Percentiles rank a stretch among this genome's conserved stretches.
Evolutionary conservation across 2,329 filamentous ascomycete species (phyloP).

Genomic region (Cordyceps javanica): DNA sequence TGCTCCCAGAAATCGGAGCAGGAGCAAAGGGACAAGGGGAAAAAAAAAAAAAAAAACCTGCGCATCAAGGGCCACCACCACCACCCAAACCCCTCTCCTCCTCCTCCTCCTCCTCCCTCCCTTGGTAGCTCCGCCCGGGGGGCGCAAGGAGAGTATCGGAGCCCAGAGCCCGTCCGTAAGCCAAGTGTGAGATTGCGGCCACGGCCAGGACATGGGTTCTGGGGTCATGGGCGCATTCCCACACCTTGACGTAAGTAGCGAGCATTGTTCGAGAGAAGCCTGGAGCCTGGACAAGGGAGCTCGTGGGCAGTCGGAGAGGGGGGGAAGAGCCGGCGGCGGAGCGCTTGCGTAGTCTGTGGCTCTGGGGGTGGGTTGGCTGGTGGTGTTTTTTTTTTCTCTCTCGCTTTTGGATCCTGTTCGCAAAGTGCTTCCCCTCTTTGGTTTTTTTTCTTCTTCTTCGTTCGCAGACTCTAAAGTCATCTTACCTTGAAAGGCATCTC

Average conservation of each 20-base stretch:
- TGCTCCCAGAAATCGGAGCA: no score
- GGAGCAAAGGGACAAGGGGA: not conserved
- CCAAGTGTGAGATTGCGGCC: not conserved
- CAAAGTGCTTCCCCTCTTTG: not conserved
- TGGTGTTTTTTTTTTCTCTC: not conserved
- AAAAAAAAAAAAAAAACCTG: not conserved
- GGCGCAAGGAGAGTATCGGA: not conserved
- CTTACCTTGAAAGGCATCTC: not conserved
- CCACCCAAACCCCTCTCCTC: not conserved
- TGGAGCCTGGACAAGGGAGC: not conserved
- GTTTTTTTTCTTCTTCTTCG: no score
- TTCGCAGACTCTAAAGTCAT: not conserved
- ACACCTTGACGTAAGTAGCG: constrained; percentile 1
- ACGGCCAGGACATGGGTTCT: constrained; percentile 1
- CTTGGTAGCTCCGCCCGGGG: not conserved
- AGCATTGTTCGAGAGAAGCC: constrained; percentile 2
- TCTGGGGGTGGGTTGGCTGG: not conserved
- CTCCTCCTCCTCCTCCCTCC: not conserved
- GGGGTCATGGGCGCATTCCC: constrained; percentile 8
- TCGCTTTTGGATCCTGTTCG: not conserved
- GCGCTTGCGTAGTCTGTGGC: not conserved
- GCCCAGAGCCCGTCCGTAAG: no score
- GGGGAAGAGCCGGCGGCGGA: not conserved
- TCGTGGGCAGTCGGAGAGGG: not conserved
- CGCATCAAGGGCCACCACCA: constrained; percentile 4